phyloP scores from a whole-genome alignment of 805 yeast genomes.

The Ogataea trehalophila region DNA sequence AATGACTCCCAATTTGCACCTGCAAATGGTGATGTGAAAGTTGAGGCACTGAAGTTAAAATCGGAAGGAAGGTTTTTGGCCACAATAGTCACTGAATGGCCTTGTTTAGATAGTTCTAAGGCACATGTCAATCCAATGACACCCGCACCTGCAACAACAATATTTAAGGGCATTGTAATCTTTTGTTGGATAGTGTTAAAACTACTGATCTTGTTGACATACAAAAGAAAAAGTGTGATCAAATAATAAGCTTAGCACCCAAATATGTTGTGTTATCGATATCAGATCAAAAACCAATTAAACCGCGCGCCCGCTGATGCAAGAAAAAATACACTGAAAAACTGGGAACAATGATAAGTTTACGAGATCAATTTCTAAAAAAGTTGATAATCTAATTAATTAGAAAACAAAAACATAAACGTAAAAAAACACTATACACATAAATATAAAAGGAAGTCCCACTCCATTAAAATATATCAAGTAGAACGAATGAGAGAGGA shows the following conservation, averaged over 20 bases:
- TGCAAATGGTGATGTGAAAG: constrained; percentile 63
- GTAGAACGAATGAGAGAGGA: not conserved
- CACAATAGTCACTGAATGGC: constrained; percentile 39
- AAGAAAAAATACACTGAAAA: too few species aligned
- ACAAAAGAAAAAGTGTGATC: too few species aligned
- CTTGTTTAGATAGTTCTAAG: constrained; percentile 34
- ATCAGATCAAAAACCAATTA: too few species aligned
- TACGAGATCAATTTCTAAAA: not conserved
- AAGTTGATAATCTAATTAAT: not conserved
- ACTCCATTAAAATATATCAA: too few species aligned
- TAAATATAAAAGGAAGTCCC: too few species aligned
- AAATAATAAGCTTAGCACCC: too few species aligned
- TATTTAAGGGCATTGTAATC: not conserved
- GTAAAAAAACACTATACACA: not conserved
- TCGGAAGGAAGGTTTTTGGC: constrained; percentile 55
- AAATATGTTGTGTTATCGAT: too few species aligned
- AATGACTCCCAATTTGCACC: constrained; percentile 71
- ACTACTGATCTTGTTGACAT: too few species aligned
- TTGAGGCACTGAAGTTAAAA: constrained; percentile 31
- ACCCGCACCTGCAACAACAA: constrained; percentile 26
- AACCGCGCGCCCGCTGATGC: too few species aligned
- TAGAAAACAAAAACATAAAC: not conserved
- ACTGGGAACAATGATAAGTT: too few species aligned
- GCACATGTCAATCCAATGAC: constrained; percentile 56
- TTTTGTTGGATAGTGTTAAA: not conserved